These are phyloP conservation scores for Hirsutella minnesotensis DNA, from an alignment of 2,329 filamentous ascomycete species.

Conservation along the genomic window DNA sequence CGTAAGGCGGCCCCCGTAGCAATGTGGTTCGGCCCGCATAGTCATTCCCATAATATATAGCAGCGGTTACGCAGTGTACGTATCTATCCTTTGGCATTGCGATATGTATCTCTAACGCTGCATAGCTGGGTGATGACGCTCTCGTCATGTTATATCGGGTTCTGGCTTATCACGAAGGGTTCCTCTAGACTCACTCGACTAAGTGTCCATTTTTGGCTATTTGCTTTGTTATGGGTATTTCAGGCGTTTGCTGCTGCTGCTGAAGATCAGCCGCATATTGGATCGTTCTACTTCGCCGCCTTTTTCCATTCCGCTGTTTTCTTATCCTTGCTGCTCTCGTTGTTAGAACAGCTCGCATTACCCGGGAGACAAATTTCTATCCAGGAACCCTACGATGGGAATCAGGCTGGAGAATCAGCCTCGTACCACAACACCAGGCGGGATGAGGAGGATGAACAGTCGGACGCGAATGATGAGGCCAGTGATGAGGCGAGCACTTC, in stretches of 20 bases:
- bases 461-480: conserved; percentile 6
- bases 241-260: conserved; percentile 63
- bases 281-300: conserved; percentile 68
- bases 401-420: conserved; percentile 28
- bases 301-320: conserved; percentile 71
- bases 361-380: conserved; percentile 61
- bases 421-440: conserved; percentile 11
- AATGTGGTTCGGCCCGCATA: too few species aligned
- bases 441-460: background rate
- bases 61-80: conserved; percentile 65
- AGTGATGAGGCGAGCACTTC: conserved; percentile 22
- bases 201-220: conserved; percentile 88
- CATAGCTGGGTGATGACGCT: conserved; percentile 69
- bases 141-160: conserved; percentile 64
- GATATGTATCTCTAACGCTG: too few species aligned
- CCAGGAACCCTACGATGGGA: conserved; percentile 39
- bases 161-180: conserved; percentile 77
- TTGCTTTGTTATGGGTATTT: conserved; percentile 58
- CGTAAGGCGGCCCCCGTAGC: background rate
- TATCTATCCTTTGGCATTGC: too few species aligned
- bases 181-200: conserved; percentile 72
- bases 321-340: conserved; percentile 59
- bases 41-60: conserved; percentile 89
- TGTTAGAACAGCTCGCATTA: conserved; percentile 71
- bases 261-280: conserved; percentile 61